Percentiles rank a stretch among this genome's conserved stretches.
phyloP scores from a whole-genome alignment of 176 grass and related monocot genomes.

The Zea luxurians region DNA sequence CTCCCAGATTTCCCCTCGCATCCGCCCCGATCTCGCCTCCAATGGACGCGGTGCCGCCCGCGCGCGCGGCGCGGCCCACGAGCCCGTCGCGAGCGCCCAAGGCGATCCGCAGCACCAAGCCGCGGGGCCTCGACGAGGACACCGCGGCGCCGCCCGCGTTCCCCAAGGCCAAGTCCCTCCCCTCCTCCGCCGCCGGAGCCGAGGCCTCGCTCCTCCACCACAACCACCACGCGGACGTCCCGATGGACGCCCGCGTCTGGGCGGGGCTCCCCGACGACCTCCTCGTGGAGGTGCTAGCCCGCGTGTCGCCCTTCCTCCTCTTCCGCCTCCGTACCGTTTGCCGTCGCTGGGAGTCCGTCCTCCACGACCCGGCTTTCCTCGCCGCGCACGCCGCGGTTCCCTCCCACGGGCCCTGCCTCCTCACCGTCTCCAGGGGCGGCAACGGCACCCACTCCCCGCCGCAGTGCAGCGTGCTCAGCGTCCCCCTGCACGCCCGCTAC shows the following conservation, averaged over 20 bases:
- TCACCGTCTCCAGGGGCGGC: constrained; percentile 60
- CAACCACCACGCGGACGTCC: constrained; percentile 56
- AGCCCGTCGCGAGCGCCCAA: constrained; percentile 74
- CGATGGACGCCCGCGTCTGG: constrained; percentile 74
- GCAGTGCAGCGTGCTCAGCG: constrained; percentile 71
- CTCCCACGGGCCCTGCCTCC: constrained; percentile 83
- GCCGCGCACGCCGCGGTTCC: constrained; percentile 62
- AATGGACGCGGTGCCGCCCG: constrained; percentile 30
- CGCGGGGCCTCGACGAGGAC: constrained; percentile 86
- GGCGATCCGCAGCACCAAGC: constrained; percentile 73
- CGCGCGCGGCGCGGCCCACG: constrained; percentile 44
- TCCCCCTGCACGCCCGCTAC: constrained; percentile 78
- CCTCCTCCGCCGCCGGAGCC: background rate
- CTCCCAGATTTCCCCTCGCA: constrained; percentile 1
- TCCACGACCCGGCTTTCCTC: constrained; percentile 72
- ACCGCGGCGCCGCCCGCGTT: constrained; percentile 59
- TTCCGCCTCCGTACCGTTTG: constrained; percentile 70
- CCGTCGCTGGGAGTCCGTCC: constrained; percentile 65
- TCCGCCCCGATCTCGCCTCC: constrained; percentile 16
- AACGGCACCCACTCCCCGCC: constrained; percentile 34
- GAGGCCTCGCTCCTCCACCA: background rate
- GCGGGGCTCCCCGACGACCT: constrained; percentile 71
- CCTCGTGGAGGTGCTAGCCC: constrained; percentile 75
- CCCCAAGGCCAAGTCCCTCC: constrained; percentile 16
- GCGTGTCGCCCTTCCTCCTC: constrained; percentile 89